Base-by-base conservation (phyloP, 2,329 filamentous ascomycete genomes). In the Chaetothyriales sp. region DNA sequence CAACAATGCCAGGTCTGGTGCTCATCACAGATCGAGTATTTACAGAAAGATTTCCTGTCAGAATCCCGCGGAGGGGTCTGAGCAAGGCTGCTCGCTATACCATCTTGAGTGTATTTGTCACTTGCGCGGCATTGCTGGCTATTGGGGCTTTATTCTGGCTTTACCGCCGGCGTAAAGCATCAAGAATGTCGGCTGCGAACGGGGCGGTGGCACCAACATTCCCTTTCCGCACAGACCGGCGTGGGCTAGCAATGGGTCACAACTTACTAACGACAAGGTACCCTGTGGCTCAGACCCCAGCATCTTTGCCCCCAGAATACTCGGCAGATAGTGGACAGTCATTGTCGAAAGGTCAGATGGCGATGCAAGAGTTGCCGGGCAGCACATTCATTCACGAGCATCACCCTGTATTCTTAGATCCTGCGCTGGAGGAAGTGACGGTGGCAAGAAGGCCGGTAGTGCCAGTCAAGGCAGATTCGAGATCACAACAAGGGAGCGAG, bases 321-420 rank as follows among this genome's bases (percentile, higher is more conserved):
- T 56, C 58, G 18, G 49, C 46, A 25, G 26, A 44, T 10, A 51
- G 43, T 15, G 39, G 19, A 25, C 39, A 36, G 18, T 44, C 48
- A 5, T 26, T 26, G 9, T 25, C 47, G n/a, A 46, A 44, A 18
- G 55, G 44, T 32, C 48, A 47, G 4, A 43, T 26, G 25, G 28
- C 47, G 9, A 52, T 55, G 1, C 54, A 58, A 43, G 59, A 61
- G 47, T 48, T 61, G 43, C 57, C 58, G 9, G 59, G 59, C 42
- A 61, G 59, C 52, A 60, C 54, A 5, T 61, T 49, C 47, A 60
- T 61, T 6, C 52, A 60, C 47, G 56, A 61, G 46, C 58, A 60
- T 49, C 59, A 61, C 47, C 59, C 59, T 10, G 59, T 54, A 32
- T 60, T 52, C 46, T 36, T 26, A 48, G 20, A 15, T 19, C 20